These are phyloP conservation scores for Cutaneotrichosporon cutaneum DNA, from an alignment of 1,284 basidiomycete genomes.

Conservation along the genomic window DNA sequence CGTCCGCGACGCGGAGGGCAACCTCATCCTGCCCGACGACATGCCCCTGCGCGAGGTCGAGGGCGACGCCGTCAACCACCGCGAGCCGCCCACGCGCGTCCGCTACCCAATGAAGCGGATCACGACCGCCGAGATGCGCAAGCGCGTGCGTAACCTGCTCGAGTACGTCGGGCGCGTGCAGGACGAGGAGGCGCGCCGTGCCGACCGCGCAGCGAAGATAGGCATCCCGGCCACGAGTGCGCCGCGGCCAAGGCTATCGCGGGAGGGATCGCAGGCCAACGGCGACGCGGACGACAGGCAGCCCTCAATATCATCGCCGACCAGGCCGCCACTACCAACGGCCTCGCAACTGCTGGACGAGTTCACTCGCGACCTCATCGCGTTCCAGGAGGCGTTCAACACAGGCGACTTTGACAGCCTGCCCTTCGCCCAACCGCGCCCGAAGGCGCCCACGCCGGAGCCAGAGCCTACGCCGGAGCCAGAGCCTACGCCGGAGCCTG, in stretches of 20 bases:
- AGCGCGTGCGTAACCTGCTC: constrained; percentile 83
- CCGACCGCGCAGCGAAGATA: constrained; percentile 65
- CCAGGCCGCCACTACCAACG: constrained; percentile 16
- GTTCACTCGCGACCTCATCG: constrained; percentile 78
- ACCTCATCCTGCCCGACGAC: constrained; percentile 36
- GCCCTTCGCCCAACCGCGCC: constrained; percentile 28
- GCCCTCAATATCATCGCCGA: neutral
- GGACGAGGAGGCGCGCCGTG: constrained; percentile 69
- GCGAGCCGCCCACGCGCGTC: constrained; percentile 85
- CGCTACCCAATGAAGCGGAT: constrained; percentile 92
- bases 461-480: constrained; percentile 3
- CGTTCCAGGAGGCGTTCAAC: constrained; percentile 81
- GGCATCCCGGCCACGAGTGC: constrained; percentile 47
- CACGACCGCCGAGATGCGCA: constrained; percentile 95
- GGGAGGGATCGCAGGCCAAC: constrained; percentile 13
- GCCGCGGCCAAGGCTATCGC: constrained; percentile 17
- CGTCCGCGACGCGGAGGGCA: constrained; percentile 36
- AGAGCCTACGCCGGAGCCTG: neutral
- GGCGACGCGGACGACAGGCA: constrained; percentile 4
- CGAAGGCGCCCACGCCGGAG: constrained; percentile 7
- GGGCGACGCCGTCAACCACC: constrained; percentile 52
- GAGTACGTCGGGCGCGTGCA: constrained; percentile 74
- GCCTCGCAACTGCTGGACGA: constrained; percentile 83
- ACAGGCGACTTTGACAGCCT: constrained; percentile 48
- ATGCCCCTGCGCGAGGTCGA: constrained; percentile 31